phyloP scores from a whole-genome alignment of 768 basidiomycete species.

The Amylocystis lapponica region DNA sequence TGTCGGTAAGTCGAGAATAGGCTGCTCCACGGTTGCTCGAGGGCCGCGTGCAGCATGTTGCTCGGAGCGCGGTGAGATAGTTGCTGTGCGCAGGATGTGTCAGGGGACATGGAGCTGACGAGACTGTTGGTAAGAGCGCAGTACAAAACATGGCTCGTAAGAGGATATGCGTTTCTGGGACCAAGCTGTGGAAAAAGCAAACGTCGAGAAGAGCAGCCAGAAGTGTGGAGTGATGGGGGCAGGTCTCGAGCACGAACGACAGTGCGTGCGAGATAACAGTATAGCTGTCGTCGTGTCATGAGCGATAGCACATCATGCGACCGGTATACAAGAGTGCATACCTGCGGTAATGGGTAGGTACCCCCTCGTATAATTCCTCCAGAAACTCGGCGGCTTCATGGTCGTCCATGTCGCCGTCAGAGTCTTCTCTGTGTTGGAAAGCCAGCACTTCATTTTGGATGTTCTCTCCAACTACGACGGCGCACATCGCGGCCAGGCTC shows the following conservation, averaged over 20 bases:
- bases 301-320: background rate
- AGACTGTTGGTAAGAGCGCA: conserved; percentile 27
- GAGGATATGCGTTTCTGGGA: conserved; percentile 37
- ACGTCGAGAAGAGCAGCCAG: conserved; percentile 44
- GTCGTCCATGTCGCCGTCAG: conserved; percentile 24
- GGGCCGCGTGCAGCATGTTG: conserved; percentile 26
- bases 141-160: conserved; percentile 37
- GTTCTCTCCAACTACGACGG: conserved; percentile 40
- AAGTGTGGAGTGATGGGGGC: conserved; percentile 43
- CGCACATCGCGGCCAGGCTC: conserved; percentile 42
- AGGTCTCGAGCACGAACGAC: conserved; percentile 38
- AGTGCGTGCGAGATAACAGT: conserved; percentile 49
- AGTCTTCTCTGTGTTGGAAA: conserved; percentile 19
- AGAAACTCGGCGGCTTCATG: conserved; percentile 15
- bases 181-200: conserved; percentile 38
- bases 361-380: conserved; percentile 43
- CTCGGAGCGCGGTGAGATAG: conserved; percentile 41
- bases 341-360: conserved; percentile 50
- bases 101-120: conserved; percentile 17
- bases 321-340: conserved; percentile 20
- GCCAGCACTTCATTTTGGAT: conserved; percentile 30
- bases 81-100: conserved; percentile 40
- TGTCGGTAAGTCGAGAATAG: conserved; percentile 20
- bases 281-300: conserved; percentile 28
- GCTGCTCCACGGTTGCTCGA: conserved; percentile 9